Percentiles rank a stretch among this genome's conserved stretches.
phyloP scores from a whole-genome alignment of 2,329 filamentous ascomycete species.

The Fusarium irregulare region DNA sequence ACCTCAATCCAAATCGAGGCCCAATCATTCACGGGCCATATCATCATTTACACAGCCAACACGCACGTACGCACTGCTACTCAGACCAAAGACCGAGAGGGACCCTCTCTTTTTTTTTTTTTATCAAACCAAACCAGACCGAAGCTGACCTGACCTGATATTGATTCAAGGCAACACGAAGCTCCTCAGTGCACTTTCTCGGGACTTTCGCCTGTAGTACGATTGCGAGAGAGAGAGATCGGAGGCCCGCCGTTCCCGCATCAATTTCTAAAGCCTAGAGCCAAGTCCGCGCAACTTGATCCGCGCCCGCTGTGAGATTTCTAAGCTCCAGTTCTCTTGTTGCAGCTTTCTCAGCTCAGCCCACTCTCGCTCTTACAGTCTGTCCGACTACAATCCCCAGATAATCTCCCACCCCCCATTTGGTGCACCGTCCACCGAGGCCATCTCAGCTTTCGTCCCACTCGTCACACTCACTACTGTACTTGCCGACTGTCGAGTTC shows the following conservation, averaged over 20 bases:
- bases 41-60: constrained; percentile 40
- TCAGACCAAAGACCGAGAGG: constrained; percentile 20
- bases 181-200: constrained; percentile 23
- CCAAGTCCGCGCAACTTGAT: constrained; percentile 41
- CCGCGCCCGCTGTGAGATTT: constrained; percentile 40
- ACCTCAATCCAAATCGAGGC: constrained; percentile 30
- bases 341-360: constrained; percentile 39
- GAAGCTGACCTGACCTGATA: constrained; percentile 25
- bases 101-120: constrained; percentile 27
- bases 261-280: constrained; percentile 14
- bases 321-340: constrained; percentile 40
- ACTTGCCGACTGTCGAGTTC: constrained; percentile 35
- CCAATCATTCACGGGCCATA: constrained; percentile 38
- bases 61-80: constrained; percentile 28
- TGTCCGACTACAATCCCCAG: constrained; percentile 41
- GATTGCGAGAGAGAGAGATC: constrained; percentile 22
- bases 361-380: constrained; percentile 35
- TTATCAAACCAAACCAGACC: constrained; percentile 28
- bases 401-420: constrained; percentile 41
- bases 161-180: constrained; percentile 39
- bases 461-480: constrained; percentile 40
- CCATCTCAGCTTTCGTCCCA: constrained; percentile 50
- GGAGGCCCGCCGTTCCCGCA: constrained; percentile 25
- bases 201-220: constrained; percentile 20
- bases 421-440: constrained; percentile 42